Evolutionary conservation across 129 eudicot genomes (phyloP).

Genomic region (Tanacetum coccineum): DNA sequence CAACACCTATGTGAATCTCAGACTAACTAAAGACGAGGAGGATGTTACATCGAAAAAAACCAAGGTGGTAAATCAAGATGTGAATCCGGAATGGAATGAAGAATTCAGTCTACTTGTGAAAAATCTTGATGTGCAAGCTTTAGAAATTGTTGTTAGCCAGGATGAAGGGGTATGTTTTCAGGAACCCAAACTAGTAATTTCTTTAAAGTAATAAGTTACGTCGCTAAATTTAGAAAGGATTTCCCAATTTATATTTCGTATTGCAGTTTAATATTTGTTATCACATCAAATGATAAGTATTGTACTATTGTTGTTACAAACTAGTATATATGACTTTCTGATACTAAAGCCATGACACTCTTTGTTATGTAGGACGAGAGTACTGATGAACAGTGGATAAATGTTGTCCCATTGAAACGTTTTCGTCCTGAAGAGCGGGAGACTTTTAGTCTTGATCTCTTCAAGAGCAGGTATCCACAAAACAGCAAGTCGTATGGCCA

Average conservation of each 20-base stretch:
- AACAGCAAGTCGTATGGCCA: constrained; percentile 24
- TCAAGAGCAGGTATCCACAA: constrained; percentile 47
- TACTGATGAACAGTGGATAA: constrained; percentile 38
- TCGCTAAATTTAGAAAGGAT: too few relatives aligned
- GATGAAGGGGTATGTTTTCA: constrained; percentile 43
- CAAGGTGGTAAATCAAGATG: too few relatives aligned
- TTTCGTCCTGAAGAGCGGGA: constrained; percentile 46
- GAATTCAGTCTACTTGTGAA: too few relatives aligned
- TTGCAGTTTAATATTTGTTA: too few relatives aligned
- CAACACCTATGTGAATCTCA: too few relatives aligned
- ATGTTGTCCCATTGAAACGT: constrained; percentile 36
- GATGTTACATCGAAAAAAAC: too few relatives aligned
- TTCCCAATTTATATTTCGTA: too few relatives aligned
- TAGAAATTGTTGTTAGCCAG: constrained; percentile 28
- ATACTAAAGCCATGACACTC: not conserved
- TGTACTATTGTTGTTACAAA: too few relatives aligned
- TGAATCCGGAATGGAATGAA: too few relatives aligned
- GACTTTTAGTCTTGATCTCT: constrained; percentile 35
- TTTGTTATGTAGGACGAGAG: constrained; percentile 36
- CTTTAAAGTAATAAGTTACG: not conserved
- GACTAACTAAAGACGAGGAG: too few relatives aligned
- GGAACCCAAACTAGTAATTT: not conserved
- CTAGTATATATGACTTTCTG: not conserved
- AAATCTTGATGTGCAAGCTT: too few relatives aligned
- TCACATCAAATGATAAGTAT: too few relatives aligned